Percentiles rank a stretch among this genome's conserved stretches.
Evolutionary conservation across 2,329 filamentous ascomycete species (phyloP).

Genomic region (Exophiala bonariae): DNA sequence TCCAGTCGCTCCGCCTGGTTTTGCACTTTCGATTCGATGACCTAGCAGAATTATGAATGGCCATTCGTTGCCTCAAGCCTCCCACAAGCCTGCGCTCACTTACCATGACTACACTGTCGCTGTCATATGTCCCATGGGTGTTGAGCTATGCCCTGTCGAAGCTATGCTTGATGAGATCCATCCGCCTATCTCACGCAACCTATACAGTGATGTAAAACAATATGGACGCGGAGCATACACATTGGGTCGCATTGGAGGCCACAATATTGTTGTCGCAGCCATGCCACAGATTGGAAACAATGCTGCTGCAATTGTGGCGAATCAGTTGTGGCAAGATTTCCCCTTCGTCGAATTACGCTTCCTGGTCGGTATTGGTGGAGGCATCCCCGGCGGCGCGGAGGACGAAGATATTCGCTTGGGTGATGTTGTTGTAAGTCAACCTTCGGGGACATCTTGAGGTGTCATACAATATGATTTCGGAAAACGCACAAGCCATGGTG

Average conservation of each 20-base stretch:
- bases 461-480: constrained; percentile 18
- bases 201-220: constrained; percentile 8
- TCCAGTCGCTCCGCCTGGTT: no score
- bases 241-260: constrained; percentile 20
- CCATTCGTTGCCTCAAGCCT: no score
- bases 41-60: no score
- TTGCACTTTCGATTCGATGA: no score
- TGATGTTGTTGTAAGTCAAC: constrained; percentile 19
- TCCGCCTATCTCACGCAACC: not conserved
- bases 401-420: constrained; percentile 19
- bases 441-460: constrained; percentile 5
- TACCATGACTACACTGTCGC: constrained; percentile 28
- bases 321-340: constrained; percentile 23
- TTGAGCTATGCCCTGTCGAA: constrained; percentile 30
- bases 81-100: no score
- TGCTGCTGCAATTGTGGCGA: constrained; percentile 24
- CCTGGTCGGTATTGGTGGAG: constrained; percentile 31
- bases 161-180: constrained; percentile 28
- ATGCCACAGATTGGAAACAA: constrained; percentile 23
- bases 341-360: constrained; percentile 24
- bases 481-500: not conserved
- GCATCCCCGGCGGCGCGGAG: constrained; percentile 27
- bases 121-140: constrained; percentile 29
- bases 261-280: constrained; percentile 23
- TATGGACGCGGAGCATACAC: constrained; percentile 13